Conservation (phyloP, 495 filamentous ascomycete genomes). For the Trichocladium uniseriatum region DNA sequence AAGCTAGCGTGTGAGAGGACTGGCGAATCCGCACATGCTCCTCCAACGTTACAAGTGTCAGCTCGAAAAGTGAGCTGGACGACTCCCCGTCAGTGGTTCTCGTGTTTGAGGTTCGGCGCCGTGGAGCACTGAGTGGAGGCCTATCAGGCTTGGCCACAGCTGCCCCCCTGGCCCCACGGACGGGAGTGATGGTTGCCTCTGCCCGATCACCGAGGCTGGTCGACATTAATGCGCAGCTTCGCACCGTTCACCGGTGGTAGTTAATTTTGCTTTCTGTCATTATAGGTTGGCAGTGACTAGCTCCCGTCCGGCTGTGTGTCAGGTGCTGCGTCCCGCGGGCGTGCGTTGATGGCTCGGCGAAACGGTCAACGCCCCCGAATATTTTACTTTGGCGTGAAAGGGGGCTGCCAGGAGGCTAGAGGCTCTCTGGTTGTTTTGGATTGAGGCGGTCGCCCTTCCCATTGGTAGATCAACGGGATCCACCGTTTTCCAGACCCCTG, state of each 20-base stretch:
- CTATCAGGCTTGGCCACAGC: slow-evolving; percentile 15
- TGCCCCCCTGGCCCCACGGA: not conserved
- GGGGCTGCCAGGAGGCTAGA: slow-evolving; percentile 11
- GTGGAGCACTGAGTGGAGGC: slow-evolving; percentile 25
- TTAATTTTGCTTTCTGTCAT: too few relatives aligned
- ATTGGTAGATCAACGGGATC: slow-evolving; percentile 19
- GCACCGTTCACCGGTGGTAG: too few relatives aligned
- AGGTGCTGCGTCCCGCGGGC: slow-evolving; percentile 5
- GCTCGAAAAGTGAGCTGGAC: slow-evolving; percentile 8
- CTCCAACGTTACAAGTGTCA: slow-evolving; percentile 21
- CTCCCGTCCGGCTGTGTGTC: slow-evolving; percentile 2
- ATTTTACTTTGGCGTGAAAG: slow-evolving; percentile 14
- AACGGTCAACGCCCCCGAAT: not conserved
- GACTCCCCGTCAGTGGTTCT: slow-evolving; percentile 21
- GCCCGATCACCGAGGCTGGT: not conserved
- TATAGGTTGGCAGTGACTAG: slow-evolving; percentile 1
- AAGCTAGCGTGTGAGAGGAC: slow-evolving; percentile 19
- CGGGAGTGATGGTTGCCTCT: not conserved
- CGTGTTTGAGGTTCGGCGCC: slow-evolving; percentile 29
- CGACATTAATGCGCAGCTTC: too few relatives aligned
- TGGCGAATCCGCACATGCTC: slow-evolving; percentile 21
- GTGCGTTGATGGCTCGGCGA: not conserved
- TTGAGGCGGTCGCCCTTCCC: slow-evolving; percentile 11
- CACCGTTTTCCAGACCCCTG: slow-evolving; percentile 22
- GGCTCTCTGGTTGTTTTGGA: slow-evolving; percentile 26